Evolutionary conservation across 495 filamentous ascomycete species (phyloP).

Genomic region (Glarea lozoyensis): DNA sequence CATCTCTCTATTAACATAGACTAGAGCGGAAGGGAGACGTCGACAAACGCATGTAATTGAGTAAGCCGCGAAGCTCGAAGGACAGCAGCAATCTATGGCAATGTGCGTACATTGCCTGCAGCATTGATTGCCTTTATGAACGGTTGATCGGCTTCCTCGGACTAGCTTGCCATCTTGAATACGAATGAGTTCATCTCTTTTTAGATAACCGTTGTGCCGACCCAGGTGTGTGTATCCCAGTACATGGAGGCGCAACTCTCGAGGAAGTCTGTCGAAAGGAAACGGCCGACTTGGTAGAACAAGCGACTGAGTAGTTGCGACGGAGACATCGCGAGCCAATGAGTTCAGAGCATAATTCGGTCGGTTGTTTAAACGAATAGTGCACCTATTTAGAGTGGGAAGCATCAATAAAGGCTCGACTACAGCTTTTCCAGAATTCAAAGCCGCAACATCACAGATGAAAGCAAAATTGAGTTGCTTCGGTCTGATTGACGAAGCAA

Average conservation of each 20-base stretch:
- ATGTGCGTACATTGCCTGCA: not conserved
- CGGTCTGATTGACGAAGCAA: too few relatives aligned
- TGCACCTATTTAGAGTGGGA: not conserved
- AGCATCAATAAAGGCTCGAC: not conserved
- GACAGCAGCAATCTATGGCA: not conserved
- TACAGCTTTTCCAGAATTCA: not conserved
- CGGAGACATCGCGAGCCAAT: not conserved
- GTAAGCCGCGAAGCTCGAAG: not conserved
- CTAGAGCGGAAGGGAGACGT: not conserved
- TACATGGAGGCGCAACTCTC: not conserved
- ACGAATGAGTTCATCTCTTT: not conserved
- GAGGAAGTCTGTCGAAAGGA: not conserved
- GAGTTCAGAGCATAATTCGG: not conserved
- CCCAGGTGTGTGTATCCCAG: not conserved
- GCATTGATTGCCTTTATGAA: not conserved
- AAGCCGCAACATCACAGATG: not conserved
- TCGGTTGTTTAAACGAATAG: too few relatives aligned
- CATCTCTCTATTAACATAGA: not conserved
- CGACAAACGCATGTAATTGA: not conserved
- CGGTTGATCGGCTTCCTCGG: not conserved
- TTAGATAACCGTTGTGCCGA: not conserved
- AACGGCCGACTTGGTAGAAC: not conserved
- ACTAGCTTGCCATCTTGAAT: not conserved
- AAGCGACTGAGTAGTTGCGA: not conserved
- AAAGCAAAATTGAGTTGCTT: too few relatives aligned